Evolutionary conservation across 1,284 basidiomycete genomes (phyloP).

Genomic region (Pholiota adiposa): DNA sequence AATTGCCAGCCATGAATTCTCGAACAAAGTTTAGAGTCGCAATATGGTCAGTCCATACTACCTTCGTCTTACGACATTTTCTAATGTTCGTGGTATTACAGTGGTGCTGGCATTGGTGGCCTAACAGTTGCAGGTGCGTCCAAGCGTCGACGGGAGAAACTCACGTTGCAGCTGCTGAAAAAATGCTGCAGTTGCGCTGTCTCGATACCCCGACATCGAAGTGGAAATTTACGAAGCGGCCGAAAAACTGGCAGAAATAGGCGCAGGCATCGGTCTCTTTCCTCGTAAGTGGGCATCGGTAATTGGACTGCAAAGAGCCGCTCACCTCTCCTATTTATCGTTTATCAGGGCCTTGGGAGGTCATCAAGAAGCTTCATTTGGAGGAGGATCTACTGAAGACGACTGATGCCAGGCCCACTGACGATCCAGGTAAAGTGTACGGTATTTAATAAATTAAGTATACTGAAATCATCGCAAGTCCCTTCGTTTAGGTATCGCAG

Average conservation of each 20-base stretch:
- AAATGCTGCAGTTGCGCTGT: conserved; percentile 44
- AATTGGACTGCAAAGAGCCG: not conserved
- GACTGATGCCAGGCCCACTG: conserved; percentile 39
- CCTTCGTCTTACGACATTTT: conserved; percentile 11
- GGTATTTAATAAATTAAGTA: not conserved
- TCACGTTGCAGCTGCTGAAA: not conserved
- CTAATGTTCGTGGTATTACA: conserved; percentile 25
- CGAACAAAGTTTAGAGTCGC: conserved; percentile 40
- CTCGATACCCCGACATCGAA: conserved; percentile 52
- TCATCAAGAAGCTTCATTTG: conserved; percentile 52
- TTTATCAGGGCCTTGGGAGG: conserved; percentile 43
- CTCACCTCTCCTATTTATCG: conserved; percentile 1
- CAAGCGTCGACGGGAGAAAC: not conserved
- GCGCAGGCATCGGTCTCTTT: conserved; percentile 63
- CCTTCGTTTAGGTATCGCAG: conserved; percentile 51
- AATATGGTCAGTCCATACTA: conserved; percentile 39
- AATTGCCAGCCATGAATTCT: conserved; percentile 28
- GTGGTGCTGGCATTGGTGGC: conserved; percentile 62
- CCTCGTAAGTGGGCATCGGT: conserved; percentile 34
- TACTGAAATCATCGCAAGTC: conserved; percentile 31
- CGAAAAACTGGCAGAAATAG: conserved; percentile 49
- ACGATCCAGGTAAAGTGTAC: conserved; percentile 40
- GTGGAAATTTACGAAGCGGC: conserved; percentile 59
- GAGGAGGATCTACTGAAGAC: conserved; percentile 47
- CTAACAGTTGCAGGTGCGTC: conserved; percentile 38